These are phyloP conservation scores for Chrysoporthe deuterocubensis DNA, from an alignment of 2,329 filamentous ascomycete species.

Conservation along the genomic window DNA sequence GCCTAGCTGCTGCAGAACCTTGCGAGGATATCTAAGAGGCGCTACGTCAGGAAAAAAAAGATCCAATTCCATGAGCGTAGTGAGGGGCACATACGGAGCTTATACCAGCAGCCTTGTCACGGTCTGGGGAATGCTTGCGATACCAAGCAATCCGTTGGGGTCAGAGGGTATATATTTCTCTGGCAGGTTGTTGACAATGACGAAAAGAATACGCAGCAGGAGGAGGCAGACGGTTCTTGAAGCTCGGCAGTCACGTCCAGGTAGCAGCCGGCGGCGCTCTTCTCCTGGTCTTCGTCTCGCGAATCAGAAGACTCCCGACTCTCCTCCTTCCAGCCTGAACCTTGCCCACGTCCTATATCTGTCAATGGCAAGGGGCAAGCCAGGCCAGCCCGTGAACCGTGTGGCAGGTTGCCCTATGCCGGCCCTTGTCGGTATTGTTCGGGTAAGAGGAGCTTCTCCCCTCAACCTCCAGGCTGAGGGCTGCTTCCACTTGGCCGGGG, in stretches of 20 bases:
- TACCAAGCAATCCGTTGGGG: neutral
- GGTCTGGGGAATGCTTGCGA: neutral
- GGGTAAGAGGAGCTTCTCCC: slow-evolving; percentile 29
- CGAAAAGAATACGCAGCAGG: slow-evolving; percentile 14
- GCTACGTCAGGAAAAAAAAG: slow-evolving; percentile 4
- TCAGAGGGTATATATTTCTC: neutral
- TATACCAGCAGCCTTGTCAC: slow-evolving; percentile 9
- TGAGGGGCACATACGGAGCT: neutral
- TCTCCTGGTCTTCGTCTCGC: neutral
- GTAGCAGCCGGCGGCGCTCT: slow-evolving; percentile 2
- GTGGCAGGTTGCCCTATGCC: neutral
- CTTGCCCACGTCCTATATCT: neutral
- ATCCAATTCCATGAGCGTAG: neutral
- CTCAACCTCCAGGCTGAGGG: slow-evolving; percentile 17
- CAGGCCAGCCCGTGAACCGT: slow-evolving; percentile 32
- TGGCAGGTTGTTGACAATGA: slow-evolving; percentile 18
- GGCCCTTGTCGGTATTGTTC: slow-evolving; percentile 25
- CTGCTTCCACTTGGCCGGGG: slow-evolving; percentile 14
- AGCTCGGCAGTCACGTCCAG: slow-evolving; percentile 18
- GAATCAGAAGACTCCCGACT: neutral
- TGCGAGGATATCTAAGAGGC: neutral
- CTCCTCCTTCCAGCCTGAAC: neutral
- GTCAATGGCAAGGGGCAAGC: slow-evolving; percentile 34
- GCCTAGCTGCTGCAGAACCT: slow-evolving; percentile 17
- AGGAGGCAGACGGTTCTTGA: slow-evolving; percentile 7